Evolutionary conservation across 169 alveolate species (phyloP).

Genomic region (Cryptosporidium ubiquitum): DNA sequence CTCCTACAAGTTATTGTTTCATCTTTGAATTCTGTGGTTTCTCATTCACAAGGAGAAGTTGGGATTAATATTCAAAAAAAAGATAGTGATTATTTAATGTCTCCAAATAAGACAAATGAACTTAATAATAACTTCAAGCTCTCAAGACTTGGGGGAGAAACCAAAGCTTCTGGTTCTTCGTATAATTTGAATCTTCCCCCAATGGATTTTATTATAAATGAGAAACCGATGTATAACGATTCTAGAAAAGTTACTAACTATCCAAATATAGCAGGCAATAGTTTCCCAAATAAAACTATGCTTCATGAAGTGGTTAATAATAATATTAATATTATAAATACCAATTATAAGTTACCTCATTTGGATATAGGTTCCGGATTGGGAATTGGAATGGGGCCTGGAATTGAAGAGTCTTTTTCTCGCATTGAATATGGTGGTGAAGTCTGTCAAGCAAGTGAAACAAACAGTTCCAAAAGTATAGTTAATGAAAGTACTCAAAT

Average conservation of each 20-base stretch:
- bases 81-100: not conserved
- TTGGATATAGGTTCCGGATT: not conserved
- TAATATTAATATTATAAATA: not conserved
- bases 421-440: not conserved
- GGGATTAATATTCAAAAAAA: not conserved
- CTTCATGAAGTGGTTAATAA: not conserved
- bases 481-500: not conserved
- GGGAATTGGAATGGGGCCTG: not conserved
- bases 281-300: not conserved
- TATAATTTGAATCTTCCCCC: conserved; percentile 56
- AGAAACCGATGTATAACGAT: not conserved
- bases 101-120: conserved; percentile 1
- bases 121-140: not conserved
- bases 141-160: not conserved
- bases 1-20: not conserved
- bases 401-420: not conserved
- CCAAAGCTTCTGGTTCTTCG: not conserved
- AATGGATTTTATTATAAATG: conserved; percentile 53
- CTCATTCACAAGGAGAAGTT: conserved; percentile 4
- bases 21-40: not conserved
- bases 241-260: not conserved
- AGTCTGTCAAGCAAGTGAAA: not conserved
- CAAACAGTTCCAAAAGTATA: not conserved
- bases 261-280: too few relatives aligned
- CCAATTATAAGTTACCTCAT: not conserved